phyloP scores from a whole-genome alignment of 2,329 filamentous ascomycete species.

The Monosporascus sp. region DNA sequence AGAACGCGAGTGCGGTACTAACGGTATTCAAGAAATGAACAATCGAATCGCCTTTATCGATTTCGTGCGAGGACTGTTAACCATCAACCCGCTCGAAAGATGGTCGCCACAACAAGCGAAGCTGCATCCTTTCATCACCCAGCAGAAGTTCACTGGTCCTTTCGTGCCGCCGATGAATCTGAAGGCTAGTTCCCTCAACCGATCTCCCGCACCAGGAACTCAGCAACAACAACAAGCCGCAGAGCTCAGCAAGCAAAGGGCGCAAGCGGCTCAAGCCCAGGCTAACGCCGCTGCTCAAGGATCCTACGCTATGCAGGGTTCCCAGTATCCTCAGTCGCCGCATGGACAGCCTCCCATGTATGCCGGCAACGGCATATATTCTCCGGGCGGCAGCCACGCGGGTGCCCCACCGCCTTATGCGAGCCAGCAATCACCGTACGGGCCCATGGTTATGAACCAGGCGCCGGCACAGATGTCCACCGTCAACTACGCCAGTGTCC shows the following conservation, averaged over 20 bases:
- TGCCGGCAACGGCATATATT: conserved; percentile 77
- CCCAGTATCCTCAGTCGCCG: conserved; percentile 42
- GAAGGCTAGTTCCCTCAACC: conserved; percentile 77
- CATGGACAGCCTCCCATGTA: conserved; percentile 63
- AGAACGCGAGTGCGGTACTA: conserved; percentile 4
- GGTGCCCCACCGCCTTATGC: conserved; percentile 76
- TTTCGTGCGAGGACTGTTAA: conserved; percentile 88
- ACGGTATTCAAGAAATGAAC: conserved; percentile 74
- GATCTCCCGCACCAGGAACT: conserved; percentile 86
- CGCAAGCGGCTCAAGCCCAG: conserved; percentile 64
- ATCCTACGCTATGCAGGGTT: conserved; percentile 54
- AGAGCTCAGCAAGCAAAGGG: conserved; percentile 86
- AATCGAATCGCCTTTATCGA: conserved; percentile 97
- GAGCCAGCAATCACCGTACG: conserved; percentile 64
- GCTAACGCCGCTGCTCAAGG: conserved; percentile 63
- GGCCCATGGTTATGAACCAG: conserved; percentile 67
- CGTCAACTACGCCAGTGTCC: conserved; percentile 54
- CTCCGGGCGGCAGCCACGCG: conserved; percentile 48
- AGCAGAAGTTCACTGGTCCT: conserved; percentile 92
- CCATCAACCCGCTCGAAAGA: conserved; percentile 90
- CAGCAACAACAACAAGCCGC: conserved; percentile 96
- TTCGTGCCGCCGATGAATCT: conserved; percentile 97
- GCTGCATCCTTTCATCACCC: conserved; percentile 95
- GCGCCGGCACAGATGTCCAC: conserved; percentile 61
- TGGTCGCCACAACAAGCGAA: conserved; percentile 99